Base-by-base conservation (phyloP, 1,139 yeast genomes). In the Williopsis jadinii region DNA sequence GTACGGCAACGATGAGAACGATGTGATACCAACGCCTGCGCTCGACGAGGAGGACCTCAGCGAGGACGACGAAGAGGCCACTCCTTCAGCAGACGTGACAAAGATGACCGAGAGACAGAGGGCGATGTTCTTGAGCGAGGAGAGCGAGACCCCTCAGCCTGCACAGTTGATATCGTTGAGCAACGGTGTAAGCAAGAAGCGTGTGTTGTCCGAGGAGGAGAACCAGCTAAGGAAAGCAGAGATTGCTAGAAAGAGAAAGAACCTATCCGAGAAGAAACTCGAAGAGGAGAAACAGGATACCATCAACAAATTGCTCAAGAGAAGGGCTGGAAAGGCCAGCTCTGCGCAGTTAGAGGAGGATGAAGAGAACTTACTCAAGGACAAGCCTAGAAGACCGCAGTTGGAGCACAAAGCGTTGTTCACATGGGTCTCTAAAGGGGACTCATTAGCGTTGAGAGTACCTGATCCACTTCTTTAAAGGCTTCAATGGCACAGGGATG, bases 281-380 rank as follows among this genome's bases (percentile, higher is more conserved):
- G 97, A 88, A 56, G 97, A 87, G 60, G 98, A 92, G 61, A 92
- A 92, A 60, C 77, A 82, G 54, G 97, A 88, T 51, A 90, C 97
- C 0, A 70, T 92, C 49, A 90, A 88, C 60, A 86, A 85, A 58
- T 67, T 92, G 45, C 68, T 92, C 49, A 84, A 86, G 62, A 80
- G 92, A 61, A 71, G 96, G 48, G 96, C 96, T 5, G 49, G 49
- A 9, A 47, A 48, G 31, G 48, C 46, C 19, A 45, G 45, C 42
- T 68, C 68, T 13, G 64, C 64, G 13, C 65, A 58, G 8, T 62
- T 61, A 68, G 51, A 74, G 64, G 48, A 60, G 40, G 58, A 53
- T 48, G 51, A 74, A 58, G 51, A 42, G 11, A 32, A 64, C 64
- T 11, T 69, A 58, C 45, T 44, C 41, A 46, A 47, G 41, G 53